These are phyloP conservation scores for Poterioochromonas sp. DNA, from an alignment of 352 stramenopile genomes.

Conservation along the genomic window DNA sequence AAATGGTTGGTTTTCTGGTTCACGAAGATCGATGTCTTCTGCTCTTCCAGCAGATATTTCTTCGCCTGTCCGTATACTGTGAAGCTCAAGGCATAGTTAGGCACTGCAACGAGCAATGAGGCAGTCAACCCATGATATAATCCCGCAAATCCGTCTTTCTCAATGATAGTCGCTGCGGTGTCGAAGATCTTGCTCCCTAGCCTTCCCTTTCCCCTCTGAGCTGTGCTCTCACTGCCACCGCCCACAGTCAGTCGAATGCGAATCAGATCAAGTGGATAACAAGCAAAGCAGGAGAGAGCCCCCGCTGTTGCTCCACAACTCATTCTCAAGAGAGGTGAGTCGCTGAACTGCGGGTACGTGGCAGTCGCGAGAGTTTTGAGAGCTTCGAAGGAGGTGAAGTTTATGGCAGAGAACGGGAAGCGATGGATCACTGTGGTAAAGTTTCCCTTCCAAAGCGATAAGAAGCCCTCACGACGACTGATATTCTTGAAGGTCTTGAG, in stretches of 20 bases:
- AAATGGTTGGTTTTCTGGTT: slow-evolving; percentile 49
- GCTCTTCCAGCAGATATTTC: slow-evolving; percentile 66
- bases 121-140: slow-evolving; percentile 83
- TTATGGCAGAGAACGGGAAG: slow-evolving; percentile 91
- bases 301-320: slow-evolving; percentile 54
- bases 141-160: slow-evolving; percentile 70
- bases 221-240: slow-evolving; percentile 54
- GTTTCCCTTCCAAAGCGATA: slow-evolving; percentile 89
- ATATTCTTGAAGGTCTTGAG: slow-evolving; percentile 55
- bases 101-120: slow-evolving; percentile 85
- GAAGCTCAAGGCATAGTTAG: slow-evolving; percentile 90
- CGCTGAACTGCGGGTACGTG: too few species aligned
- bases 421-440: slow-evolving; percentile 85
- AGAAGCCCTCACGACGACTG: slow-evolving; percentile 76
- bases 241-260: slow-evolving; percentile 80
- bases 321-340: slow-evolving; percentile 46
- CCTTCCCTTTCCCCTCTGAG: too few species aligned
- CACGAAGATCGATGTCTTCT: slow-evolving; percentile 49
- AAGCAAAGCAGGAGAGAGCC: slow-evolving; percentile 60
- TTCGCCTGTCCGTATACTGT: slow-evolving; percentile 87
- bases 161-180: not conserved
- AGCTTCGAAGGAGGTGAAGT: slow-evolving; percentile 87
- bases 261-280: slow-evolving; percentile 92
- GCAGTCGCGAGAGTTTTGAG: slow-evolving; percentile 43
- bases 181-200: slow-evolving; percentile 70